These are phyloP conservation scores for Acanthochlamys bracteata DNA, from an alignment of 106 monocot genomes.

Conservation along the genomic window DNA sequence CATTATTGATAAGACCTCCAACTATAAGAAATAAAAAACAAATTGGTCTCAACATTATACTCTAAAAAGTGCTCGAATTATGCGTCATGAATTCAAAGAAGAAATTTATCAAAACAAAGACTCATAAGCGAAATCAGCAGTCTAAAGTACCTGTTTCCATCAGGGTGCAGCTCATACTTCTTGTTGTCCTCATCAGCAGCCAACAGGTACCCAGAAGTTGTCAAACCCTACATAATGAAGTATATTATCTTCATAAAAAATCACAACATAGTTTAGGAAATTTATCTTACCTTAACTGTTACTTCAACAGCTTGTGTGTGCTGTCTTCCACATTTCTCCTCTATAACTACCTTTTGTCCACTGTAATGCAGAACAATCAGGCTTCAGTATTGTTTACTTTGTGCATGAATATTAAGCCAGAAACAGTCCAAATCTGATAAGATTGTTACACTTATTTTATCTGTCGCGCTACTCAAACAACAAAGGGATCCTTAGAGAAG, in stretches of 20 bases:
- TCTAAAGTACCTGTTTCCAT: conserved; percentile 65
- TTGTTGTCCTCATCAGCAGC: conserved; percentile 53
- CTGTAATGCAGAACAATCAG: conserved; percentile 26
- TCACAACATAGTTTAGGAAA: background rate
- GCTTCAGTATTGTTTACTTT: background rate
- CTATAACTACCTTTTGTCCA: conserved; percentile 70
- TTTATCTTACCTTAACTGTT: conserved; percentile 51
- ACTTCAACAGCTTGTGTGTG: conserved; percentile 24
- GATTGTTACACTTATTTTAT: too few relatives aligned
- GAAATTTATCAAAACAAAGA: too few relatives aligned
- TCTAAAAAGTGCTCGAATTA: too few relatives aligned
- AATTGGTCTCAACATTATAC: too few relatives aligned
- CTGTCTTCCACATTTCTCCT: conserved; percentile 48
- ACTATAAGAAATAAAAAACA: too few relatives aligned
- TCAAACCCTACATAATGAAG: conserved; percentile 55
- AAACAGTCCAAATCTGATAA: background rate
- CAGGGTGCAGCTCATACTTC: conserved; percentile 60
- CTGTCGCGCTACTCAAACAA: too few relatives aligned
- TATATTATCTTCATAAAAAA: background rate
- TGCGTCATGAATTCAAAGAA: too few relatives aligned
- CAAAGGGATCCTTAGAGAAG: too few relatives aligned
- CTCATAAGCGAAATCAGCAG: too few relatives aligned
- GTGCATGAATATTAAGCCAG: background rate
- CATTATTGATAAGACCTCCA: too few relatives aligned
- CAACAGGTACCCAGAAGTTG: conserved; percentile 63